A percentile compares a stretch with the other conserved stretches of the same genome.
phyloP scores from a whole-genome alignment of 495 filamentous ascomycete species.

The Poronia punctata region DNA sequence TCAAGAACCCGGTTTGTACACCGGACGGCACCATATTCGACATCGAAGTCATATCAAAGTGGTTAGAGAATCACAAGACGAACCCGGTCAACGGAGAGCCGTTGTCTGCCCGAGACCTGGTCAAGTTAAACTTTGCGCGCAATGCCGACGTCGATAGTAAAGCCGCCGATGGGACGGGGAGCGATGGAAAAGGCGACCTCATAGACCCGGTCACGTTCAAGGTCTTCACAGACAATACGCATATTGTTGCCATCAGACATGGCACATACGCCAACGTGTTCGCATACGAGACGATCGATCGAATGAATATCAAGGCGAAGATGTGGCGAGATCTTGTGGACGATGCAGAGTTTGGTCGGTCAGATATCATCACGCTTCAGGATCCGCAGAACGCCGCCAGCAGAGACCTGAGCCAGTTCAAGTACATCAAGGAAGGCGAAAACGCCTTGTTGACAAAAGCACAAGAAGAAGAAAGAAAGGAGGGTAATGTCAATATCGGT shows the following conservation, averaged over 20 bases:
- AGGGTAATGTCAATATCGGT: conserved; percentile 64
- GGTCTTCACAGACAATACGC: conserved; percentile 94
- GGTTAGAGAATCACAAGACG: conserved; percentile 87
- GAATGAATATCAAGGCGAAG: conserved; percentile 95
- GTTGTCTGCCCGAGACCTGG: conserved; percentile 72
- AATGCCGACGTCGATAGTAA: conserved; percentile 61
- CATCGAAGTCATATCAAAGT: conserved; percentile 77
- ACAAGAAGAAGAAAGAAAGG: conserved; percentile 45
- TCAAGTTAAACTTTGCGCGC: conserved; percentile 85
- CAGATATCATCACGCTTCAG: conserved; percentile 93
- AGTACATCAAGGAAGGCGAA: conserved; percentile 79
- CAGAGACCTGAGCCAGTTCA: conserved; percentile 81
- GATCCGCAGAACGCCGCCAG: conserved; percentile 88
- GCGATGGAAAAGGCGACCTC: conserved; percentile 61
- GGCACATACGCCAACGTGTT: conserved; percentile 84
- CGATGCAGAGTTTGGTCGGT: conserved; percentile 79
- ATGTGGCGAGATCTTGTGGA: conserved; percentile 89
- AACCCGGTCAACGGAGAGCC: conserved; percentile 82
- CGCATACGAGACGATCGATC: conserved; percentile 88
- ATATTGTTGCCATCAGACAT: conserved; percentile 82
- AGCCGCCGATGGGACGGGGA: conserved; percentile 28
- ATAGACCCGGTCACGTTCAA: conserved; percentile 97
- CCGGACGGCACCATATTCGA: conserved; percentile 74
- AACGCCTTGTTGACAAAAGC: conserved; percentile 52
- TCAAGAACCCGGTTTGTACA: conserved; percentile 79